Percentiles rank a stretch among this genome's conserved stretches.
phyloP scores from a whole-genome alignment of 1,284 basidiomycete genomes.

The Ustilago cynodontis region DNA sequence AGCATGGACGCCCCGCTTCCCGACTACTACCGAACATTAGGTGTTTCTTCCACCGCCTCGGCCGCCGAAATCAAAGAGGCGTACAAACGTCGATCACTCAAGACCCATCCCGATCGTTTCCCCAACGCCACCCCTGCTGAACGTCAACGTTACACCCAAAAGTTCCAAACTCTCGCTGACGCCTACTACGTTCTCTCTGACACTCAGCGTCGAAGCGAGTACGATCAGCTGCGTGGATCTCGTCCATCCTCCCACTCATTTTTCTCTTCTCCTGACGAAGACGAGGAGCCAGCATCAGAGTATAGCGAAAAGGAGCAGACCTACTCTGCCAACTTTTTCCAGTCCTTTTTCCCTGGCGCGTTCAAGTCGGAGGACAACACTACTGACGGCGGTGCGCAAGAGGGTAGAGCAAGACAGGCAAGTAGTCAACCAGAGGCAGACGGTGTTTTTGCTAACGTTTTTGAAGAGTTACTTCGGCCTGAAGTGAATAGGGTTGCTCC shows the following conservation, averaged over 20 bases:
- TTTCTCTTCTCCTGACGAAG: conserved; percentile 20
- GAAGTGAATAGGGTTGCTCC: conserved; percentile 64
- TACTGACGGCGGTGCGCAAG: background rate
- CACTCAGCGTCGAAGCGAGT: conserved; percentile 80
- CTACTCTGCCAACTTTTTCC: conserved; percentile 63
- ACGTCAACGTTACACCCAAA: conserved; percentile 74
- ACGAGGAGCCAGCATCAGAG: conserved; percentile 32
- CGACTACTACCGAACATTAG: conserved; percentile 64
- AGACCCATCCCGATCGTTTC: conserved; percentile 89
- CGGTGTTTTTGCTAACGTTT: conserved; percentile 62
- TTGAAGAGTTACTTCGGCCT: conserved; percentile 67
- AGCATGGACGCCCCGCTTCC: conserved; percentile 56
- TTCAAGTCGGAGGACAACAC: conserved; percentile 35
- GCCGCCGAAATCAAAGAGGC: conserved; percentile 81
- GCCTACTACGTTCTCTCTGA: conserved; percentile 96
- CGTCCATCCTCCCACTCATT: conserved; percentile 36
- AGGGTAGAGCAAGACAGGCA: conserved; percentile 11
- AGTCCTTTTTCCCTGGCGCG: conserved; percentile 52
- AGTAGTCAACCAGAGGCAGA: conserved; percentile 57
- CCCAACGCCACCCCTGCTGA: conserved; percentile 80
- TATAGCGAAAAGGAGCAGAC: conserved; percentile 56
- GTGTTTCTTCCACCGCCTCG: conserved; percentile 75
- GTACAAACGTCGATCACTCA: conserved; percentile 81
- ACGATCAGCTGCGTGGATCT: conserved; percentile 70
- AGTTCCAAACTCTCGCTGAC: conserved; percentile 80